These are phyloP conservation scores for Alternaria gansuensis DNA, from an alignment of 2,329 filamentous ascomycete species.

Conservation along the genomic window DNA sequence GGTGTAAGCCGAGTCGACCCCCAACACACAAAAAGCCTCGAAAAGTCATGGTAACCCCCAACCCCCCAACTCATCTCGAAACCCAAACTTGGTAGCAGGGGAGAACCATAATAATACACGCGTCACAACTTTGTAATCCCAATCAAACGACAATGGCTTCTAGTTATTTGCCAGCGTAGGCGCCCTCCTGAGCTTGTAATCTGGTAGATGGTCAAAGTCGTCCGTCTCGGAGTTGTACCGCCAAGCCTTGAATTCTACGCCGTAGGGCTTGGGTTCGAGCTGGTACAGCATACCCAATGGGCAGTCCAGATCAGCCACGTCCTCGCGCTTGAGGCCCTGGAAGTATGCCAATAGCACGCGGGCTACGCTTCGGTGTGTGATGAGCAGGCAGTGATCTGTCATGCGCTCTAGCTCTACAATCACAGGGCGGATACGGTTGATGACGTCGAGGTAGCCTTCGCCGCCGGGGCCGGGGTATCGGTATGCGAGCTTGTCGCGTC, in stretches of 20 bases:
- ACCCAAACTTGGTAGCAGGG: neutral
- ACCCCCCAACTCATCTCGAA: neutral
- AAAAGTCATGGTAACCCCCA: slow-evolving; percentile 5
- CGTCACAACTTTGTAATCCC: neutral
- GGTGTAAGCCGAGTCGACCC: neutral
- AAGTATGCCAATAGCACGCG: slow-evolving; percentile 96
- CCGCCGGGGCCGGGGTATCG: slow-evolving; percentile 96
- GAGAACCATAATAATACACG: slow-evolving; percentile 17
- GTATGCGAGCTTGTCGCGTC: slow-evolving; percentile 89
- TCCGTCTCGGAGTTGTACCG: slow-evolving; percentile 79
- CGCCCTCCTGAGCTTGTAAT: slow-evolving; percentile 77
- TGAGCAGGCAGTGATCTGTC: slow-evolving; percentile 91
- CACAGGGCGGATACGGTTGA: slow-evolving; percentile 92
- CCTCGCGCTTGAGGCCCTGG: slow-evolving; percentile 86
- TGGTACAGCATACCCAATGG: slow-evolving; percentile 93
- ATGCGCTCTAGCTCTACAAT: slow-evolving; percentile 97
- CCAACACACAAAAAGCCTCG: neutral
- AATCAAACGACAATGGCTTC: neutral
- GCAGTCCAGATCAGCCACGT: slow-evolving; percentile 93
- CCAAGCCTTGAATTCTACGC: slow-evolving; percentile 96
- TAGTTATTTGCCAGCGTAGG: slow-evolving; percentile 33
- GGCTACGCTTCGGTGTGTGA: slow-evolving; percentile 91
- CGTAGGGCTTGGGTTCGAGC: slow-evolving; percentile 96
- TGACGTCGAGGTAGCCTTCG: slow-evolving; percentile 95
- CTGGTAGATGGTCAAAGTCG: slow-evolving; percentile 85